Conservation (phyloP, 352 stramenopile species). For the Globisporangium cystogenes region DNA sequence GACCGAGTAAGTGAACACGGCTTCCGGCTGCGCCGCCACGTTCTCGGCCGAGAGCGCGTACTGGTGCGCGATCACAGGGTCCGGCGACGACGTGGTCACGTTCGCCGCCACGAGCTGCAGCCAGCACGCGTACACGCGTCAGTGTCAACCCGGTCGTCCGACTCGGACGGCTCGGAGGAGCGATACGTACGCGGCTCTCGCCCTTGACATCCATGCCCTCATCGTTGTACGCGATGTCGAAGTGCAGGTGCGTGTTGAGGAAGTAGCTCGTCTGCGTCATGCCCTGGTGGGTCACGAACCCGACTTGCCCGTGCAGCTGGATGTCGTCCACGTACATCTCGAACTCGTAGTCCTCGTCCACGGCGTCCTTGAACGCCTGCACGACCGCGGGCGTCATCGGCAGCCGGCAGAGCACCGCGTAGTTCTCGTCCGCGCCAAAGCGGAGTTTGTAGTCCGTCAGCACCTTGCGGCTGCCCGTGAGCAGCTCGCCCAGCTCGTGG, state of each 20-base stretch:
- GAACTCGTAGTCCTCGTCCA: conserved; percentile 98
- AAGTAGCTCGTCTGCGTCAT: conserved; percentile 81
- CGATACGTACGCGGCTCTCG: conserved; percentile 64
- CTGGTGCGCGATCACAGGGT: conserved; percentile 51
- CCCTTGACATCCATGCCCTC: conserved; percentile 76
- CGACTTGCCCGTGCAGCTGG: conserved; percentile 94
- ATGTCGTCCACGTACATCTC: conserved; percentile 99
- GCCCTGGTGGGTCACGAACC: conserved; percentile 77
- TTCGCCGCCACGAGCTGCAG: conserved; percentile 66
- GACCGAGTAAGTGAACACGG: conserved; percentile 95
- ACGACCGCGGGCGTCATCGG: conserved; percentile 72
- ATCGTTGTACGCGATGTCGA: conserved; percentile 93
- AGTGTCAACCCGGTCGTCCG: too few species aligned
- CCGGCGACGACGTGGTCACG: conserved; percentile 50
- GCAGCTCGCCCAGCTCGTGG: conserved; percentile 92
- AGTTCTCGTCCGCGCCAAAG: conserved; percentile 78
- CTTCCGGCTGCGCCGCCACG: conserved; percentile 34
- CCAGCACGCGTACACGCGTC: too few species aligned
- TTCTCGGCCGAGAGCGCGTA: conserved; percentile 47
- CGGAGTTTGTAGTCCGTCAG: conserved; percentile 81
- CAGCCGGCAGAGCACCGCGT: conserved; percentile 89
- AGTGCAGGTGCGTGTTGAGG: conserved; percentile 96
- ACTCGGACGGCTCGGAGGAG: too few species aligned
- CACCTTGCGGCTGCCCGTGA: conserved; percentile 94
- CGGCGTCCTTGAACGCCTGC: conserved; percentile 91